Base-by-base conservation (phyloP, 257 asterid genomes). In the Pogostemon cablin region DNA sequence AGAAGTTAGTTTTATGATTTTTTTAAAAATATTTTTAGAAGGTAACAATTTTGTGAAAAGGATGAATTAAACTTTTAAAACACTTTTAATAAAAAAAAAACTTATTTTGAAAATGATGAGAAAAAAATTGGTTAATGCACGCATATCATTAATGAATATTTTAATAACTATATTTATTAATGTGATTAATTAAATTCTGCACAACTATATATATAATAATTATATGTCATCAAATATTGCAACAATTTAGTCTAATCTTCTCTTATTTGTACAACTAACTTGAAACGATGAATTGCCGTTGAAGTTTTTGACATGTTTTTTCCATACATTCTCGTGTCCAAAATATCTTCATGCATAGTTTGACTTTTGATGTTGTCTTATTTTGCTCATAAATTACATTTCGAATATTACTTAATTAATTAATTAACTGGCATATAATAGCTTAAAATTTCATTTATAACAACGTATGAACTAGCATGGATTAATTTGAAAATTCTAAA, bases 271-370 rank as follows among this genome's bases (percentile, higher is more conserved):
- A 61, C 6, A 4, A 39, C 49, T 39, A 61, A 39, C 48, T 15
- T 2, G 64, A 58, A 35, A 58, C 46, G 9, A 58, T 35, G 15
- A n/a, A 58, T 58, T 58, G 20, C 37, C 5, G 64, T 10, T 11
- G 2, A 58, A 58, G 46, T 37, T 58, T 58, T 58, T 58, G 49
- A 61, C 49, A 5, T 61, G 37, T 61, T 61, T 12, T n/a, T 40
- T 40, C 41, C 50, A 4, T 61, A 15, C 47, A 39, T 12, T 39
- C 66, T 39, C 17, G 35, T 61, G 15, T 11, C 58, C 58, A 53
- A 15, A 62, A 49, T 3, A 9, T 8, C 20, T 49, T 20, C 55
- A 49, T 32, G 35, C 35, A 52, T 52, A 52, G 5, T 53, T 53
- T 55, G 7, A 10, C 2, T 6, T 57, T 11, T 57, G 63, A 57